Percentiles rank a stretch among this genome's conserved stretches.
These are phyloP conservation scores for Aegilops speltoides DNA, from an alignment of 176 grass and related monocot species.

Conservation along the genomic window DNA sequence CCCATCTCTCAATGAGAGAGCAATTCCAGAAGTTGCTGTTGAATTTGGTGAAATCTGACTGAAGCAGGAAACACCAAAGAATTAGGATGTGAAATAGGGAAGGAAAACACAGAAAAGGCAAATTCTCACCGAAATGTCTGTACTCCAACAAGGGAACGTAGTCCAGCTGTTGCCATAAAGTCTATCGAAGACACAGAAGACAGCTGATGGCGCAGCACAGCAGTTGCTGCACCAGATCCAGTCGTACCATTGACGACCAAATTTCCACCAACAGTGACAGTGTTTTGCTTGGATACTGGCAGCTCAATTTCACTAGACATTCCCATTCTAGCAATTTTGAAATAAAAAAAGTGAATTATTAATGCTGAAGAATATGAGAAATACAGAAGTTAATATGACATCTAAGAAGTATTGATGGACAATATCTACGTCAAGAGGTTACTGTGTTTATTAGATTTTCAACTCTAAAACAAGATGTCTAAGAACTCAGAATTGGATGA, in stretches of 20 bases:
- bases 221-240: slow-evolving; percentile 74
- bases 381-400: slow-evolving; percentile 15
- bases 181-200: slow-evolving; percentile 79
- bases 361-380: slow-evolving; percentile 28
- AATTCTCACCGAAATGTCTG: slow-evolving; percentile 68
- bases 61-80: slow-evolving; percentile 38
- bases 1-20: slow-evolving; percentile 84
- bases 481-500: not conserved
- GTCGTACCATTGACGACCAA: slow-evolving; percentile 64
- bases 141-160: slow-evolving; percentile 71
- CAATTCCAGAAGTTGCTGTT: slow-evolving; percentile 79
- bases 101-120: not conserved
- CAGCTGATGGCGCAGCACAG: slow-evolving; percentile 59
- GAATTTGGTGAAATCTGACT: slow-evolving; percentile 92
- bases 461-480: slow-evolving; percentile 8
- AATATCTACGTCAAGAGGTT: slow-evolving; percentile 13
- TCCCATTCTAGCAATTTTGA: slow-evolving; percentile 71
- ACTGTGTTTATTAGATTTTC: not conserved
- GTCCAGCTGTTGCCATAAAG: slow-evolving; percentile 84
- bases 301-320: slow-evolving; percentile 84
- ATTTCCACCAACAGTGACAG: slow-evolving; percentile 67
- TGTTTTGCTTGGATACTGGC: slow-evolving; percentile 83
- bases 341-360: slow-evolving; percentile 37
- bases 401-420: slow-evolving; percentile 8
- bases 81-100: slow-evolving; percentile 29